A percentile compares a stretch with the other conserved stretches of the same genome.
phyloP scores from a whole-genome alignment of 1,139 yeast genomes.

The Sugiyamaella castrensis region DNA sequence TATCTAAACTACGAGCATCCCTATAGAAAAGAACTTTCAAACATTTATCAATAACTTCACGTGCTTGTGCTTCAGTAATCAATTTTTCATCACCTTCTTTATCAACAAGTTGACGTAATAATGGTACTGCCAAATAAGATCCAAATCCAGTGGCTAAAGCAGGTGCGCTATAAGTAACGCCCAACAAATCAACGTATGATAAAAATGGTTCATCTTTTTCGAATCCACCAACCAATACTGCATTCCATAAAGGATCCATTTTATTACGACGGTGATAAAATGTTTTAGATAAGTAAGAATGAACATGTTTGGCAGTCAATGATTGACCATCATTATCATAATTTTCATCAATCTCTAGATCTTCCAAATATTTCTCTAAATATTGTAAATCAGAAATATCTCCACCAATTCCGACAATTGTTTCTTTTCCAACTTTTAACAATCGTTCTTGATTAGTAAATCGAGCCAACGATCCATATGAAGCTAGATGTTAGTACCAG shows the following conservation, averaged over 20 bases:
- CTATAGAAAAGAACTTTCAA: conserved; percentile 95
- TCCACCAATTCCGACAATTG: conserved; percentile 92
- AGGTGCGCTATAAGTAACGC: conserved; percentile 87
- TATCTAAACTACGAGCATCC: conserved; percentile 91
- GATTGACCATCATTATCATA: conserved; percentile 80
- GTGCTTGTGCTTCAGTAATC: conserved; percentile 71
- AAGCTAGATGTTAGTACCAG: conserved; percentile 32
- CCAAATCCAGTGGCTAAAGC: conserved; percentile 97
- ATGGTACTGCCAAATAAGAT: conserved; percentile 87
- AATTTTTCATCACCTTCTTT: conserved; percentile 67
- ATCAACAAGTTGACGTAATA: conserved; percentile 81
- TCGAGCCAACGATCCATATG: conserved; percentile 90
- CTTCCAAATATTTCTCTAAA: conserved; percentile 69
- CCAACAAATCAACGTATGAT: conserved; percentile 84
- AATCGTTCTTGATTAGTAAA: conserved; percentile 83
- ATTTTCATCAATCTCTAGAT: conserved; percentile 63
- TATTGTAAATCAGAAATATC: conserved; percentile 94
- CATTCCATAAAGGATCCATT: conserved; percentile 97
- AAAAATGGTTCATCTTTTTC: conserved; percentile 63
- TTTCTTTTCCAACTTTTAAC: conserved; percentile 74
- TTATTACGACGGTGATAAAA: conserved; percentile 85
- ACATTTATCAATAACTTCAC: conserved; percentile 69
- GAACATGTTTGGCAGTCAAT: conserved; percentile 80
- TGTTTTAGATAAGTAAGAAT: conserved; percentile 80
- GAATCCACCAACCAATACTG: conserved; percentile 85